phyloP scores from a whole-genome alignment of 805 yeast species.

The Millerozyma miso region DNA sequence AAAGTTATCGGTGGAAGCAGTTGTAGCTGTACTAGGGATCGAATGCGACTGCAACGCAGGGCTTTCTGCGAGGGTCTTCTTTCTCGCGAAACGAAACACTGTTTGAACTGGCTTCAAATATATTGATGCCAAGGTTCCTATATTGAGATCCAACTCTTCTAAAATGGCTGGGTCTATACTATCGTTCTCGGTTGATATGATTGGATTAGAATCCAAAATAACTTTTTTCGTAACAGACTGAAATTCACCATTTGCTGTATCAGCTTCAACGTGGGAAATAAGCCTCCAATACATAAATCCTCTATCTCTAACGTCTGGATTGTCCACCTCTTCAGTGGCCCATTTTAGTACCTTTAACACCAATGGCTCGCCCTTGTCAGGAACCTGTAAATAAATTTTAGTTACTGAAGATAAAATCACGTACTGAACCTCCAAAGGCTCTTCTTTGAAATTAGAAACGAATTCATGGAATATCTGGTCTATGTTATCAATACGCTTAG shows the following conservation, averaged over 20 bases:
- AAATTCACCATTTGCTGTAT: constrained; percentile 37
- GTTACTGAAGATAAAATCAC: constrained; percentile 70
- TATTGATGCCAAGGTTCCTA: constrained; percentile 79
- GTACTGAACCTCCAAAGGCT: constrained; percentile 69
- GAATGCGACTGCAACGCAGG: constrained; percentile 33
- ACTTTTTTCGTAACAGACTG: constrained; percentile 40
- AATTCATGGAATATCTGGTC: constrained; percentile 38
- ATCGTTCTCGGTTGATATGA: constrained; percentile 62
- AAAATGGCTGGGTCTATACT: constrained; percentile 63
- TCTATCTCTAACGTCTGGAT: constrained; percentile 84
- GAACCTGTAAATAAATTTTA: constrained; percentile 58
- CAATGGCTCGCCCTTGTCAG: constrained; percentile 50
- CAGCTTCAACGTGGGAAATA: constrained; percentile 43
- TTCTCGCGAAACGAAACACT: constrained; percentile 65
- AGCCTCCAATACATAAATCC: constrained; percentile 86
- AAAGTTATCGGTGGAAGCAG: neutral
- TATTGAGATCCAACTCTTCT: constrained; percentile 77
- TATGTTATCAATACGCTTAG: constrained; percentile 41
- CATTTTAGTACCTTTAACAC: constrained; percentile 56
- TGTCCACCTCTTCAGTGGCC: constrained; percentile 70
- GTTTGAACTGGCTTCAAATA: constrained; percentile 80
- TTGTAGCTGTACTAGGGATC: constrained; percentile 5
- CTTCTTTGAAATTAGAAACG: constrained; percentile 50
- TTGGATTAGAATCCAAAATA: constrained; percentile 59
- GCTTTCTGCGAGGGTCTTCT: constrained; percentile 46